Conservation (phyloP, 805 yeast species). For the Jamesozyma jinghongensis region DNA sequence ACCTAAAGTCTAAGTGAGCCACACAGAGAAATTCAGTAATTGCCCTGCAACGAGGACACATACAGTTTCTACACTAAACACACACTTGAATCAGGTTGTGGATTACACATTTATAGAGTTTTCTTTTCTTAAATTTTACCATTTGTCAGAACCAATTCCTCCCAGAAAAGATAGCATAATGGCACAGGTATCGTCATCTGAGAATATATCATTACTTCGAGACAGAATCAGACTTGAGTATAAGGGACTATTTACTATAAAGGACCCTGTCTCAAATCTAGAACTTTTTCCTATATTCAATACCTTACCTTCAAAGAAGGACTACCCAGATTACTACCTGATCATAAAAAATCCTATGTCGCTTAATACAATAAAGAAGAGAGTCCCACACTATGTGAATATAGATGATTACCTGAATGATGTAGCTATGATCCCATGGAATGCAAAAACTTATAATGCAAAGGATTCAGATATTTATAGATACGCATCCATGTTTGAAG, state of each 20-base stretch:
- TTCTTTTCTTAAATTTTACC: no score
- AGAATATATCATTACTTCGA: not conserved
- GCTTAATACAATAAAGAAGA: slow-evolving; percentile 57
- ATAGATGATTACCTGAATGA: slow-evolving; percentile 69
- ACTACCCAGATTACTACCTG: slow-evolving; percentile 68
- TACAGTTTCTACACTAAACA: no score
- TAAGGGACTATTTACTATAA: slow-evolving; percentile 18
- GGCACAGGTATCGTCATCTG: not conserved
- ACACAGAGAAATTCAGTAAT: no score
- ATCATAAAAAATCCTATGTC: slow-evolving; percentile 76
- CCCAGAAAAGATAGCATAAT: no score
- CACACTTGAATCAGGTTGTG: no score
- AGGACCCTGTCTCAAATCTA: slow-evolving; percentile 21
- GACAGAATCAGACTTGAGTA: slow-evolving; percentile 10
- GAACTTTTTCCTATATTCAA: slow-evolving; percentile 27
- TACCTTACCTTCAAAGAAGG: slow-evolving; percentile 55
- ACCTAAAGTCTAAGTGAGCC: no score
- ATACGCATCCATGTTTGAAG: slow-evolving; percentile 49
- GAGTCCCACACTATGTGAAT: slow-evolving; percentile 47
- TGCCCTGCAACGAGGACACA: no score
- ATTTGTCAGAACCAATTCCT: no score
- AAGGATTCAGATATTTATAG: slow-evolving; percentile 57
- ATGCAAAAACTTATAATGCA: slow-evolving; percentile 77
- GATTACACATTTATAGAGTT: no score
- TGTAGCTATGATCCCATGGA: slow-evolving; percentile 79